Conservation (phyloP, 2,329 filamentous ascomycete species). For the Colletotrichum gloeosporioides region DNA sequence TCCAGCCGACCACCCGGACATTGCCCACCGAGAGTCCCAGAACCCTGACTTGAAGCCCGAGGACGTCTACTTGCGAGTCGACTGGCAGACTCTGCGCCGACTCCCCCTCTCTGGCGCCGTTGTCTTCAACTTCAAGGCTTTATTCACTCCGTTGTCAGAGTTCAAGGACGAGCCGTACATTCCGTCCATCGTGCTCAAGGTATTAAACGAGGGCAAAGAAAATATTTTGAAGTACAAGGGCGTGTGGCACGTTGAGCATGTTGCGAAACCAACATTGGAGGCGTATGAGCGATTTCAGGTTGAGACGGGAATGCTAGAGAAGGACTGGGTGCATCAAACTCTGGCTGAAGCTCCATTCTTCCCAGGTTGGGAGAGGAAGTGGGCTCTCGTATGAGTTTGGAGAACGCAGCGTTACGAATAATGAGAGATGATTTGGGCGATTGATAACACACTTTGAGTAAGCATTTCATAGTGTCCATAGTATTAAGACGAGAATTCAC, state of each 20-base stretch:
- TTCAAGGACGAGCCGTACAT: conserved; percentile 76
- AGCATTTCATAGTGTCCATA: background rate
- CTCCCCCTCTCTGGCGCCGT: conserved; percentile 77
- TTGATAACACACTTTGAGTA: background rate
- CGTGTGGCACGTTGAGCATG: conserved; percentile 80
- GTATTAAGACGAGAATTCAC: background rate
- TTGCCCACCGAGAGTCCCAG: conserved; percentile 63
- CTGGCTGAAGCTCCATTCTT: conserved; percentile 80
- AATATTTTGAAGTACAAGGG: conserved; percentile 80
- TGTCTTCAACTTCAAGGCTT: conserved; percentile 87
- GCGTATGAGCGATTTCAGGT: conserved; percentile 71
- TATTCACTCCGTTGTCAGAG: conserved; percentile 77
- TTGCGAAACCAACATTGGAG: conserved; percentile 69
- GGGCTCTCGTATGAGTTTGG: conserved; percentile 40
- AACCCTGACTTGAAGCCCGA: conserved; percentile 58
- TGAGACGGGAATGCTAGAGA: conserved; percentile 61
- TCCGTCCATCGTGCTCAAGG: conserved; percentile 70
- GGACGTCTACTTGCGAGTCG: conserved; percentile 75
- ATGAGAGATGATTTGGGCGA: background rate
- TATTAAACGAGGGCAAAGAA: conserved; percentile 73
- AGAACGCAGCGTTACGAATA: background rate
- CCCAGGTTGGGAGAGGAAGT: conserved; percentile 77
- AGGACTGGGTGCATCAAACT: conserved; percentile 71
- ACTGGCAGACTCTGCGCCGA: conserved; percentile 87
- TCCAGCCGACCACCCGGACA: conserved; percentile 71